Percentiles rank a stretch among this genome's conserved stretches.
These are phyloP conservation scores for Hydnomerulius pinastri DNA, from an alignment of 768 basidiomycete genomes.

Conservation along the genomic window DNA sequence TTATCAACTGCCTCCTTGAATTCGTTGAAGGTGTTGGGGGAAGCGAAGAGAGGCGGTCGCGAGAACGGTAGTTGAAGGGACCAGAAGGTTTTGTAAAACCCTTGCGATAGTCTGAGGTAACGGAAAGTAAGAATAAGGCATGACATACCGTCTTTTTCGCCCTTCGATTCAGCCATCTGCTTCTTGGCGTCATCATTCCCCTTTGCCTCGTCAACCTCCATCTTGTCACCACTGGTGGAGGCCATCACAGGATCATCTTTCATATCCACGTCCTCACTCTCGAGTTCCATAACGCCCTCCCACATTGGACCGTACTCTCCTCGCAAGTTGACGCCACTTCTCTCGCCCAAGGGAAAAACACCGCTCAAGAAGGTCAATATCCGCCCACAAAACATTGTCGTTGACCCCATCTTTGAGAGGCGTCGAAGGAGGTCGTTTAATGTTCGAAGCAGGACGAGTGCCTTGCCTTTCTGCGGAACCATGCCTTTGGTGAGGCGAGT, in stretches of 20 bases:
- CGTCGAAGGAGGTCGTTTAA: slow-evolving; percentile 86
- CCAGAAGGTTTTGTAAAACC: slow-evolving; percentile 90
- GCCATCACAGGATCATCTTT: slow-evolving; percentile 32
- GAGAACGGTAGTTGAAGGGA: slow-evolving; percentile 85
- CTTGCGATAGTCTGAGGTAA: slow-evolving; percentile 36
- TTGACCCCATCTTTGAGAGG: slow-evolving; percentile 82
- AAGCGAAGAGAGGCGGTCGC: slow-evolving; percentile 69
- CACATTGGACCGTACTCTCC: slow-evolving; percentile 84
- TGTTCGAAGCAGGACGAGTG: slow-evolving; percentile 78
- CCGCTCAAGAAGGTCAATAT: slow-evolving; percentile 86
- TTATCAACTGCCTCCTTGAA: slow-evolving; percentile 74
- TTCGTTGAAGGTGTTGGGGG: slow-evolving; percentile 52
- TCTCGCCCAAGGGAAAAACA: slow-evolving; percentile 85
- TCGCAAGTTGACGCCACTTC: slow-evolving; percentile 88
- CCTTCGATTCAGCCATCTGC: slow-evolving; percentile 32
- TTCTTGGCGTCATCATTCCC: slow-evolving; percentile 31
- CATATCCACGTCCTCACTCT: slow-evolving; percentile 35
- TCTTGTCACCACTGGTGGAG: slow-evolving; percentile 45
- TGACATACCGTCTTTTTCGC: slow-evolving; percentile 65
- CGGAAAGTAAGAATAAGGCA: background rate
- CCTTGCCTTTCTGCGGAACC: slow-evolving; percentile 87
- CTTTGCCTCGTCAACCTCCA: slow-evolving; percentile 60
- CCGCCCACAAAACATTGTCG: slow-evolving; percentile 85
- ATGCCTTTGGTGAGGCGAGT: slow-evolving; percentile 72
- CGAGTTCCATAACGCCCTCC: slow-evolving; percentile 59